A percentile compares a stretch with the other conserved stretches of the same genome.
phyloP scores from a whole-genome alignment of 495 filamentous ascomycete species.

The Jackrogersella minutella region DNA sequence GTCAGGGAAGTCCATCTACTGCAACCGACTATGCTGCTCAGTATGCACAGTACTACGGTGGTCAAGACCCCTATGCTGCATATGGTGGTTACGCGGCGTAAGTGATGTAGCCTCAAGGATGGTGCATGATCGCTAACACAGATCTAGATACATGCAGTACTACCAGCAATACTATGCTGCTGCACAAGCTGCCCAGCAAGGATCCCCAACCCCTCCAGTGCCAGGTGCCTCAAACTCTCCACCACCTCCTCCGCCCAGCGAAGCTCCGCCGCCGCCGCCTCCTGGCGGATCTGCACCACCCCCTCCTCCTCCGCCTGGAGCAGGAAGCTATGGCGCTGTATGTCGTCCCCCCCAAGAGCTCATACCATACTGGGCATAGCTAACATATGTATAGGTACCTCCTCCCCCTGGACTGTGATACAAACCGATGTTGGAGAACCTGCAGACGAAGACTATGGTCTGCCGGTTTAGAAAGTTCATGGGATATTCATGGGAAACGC shows the following conservation, averaged over 20 bases:
- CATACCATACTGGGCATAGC: slow-evolving; percentile 1
- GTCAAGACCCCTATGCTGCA: slow-evolving; percentile 85
- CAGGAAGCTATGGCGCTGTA: slow-evolving; percentile 74
- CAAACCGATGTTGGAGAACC: not conserved
- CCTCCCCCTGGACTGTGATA: slow-evolving; percentile 63
- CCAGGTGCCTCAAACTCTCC: slow-evolving; percentile 60
- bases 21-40: slow-evolving; percentile 72
- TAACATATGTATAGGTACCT: slow-evolving; percentile 56
- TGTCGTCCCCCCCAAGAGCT: slow-evolving; percentile 31
- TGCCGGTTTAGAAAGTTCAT: not conserved
- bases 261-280: slow-evolving; percentile 72
- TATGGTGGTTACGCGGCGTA: slow-evolving; percentile 83
- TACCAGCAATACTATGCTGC: slow-evolving; percentile 72
- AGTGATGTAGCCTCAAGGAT: slow-evolving; percentile 28
- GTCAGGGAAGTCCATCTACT: slow-evolving; percentile 47
- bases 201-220: slow-evolving; percentile 45
- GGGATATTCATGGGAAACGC: not conserved
- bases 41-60: slow-evolving; percentile 83
- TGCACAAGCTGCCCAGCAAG: slow-evolving; percentile 61
- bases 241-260: slow-evolving; percentile 67
- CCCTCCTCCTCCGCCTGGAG: slow-evolving; percentile 69
- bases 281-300: slow-evolving; percentile 58
- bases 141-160: slow-evolving; percentile 68
- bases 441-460: not conserved
- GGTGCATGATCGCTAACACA: slow-evolving; percentile 24